Conservation (phyloP, 768 basidiomycete species). For the Hortiboletus flavorubellus region DNA sequence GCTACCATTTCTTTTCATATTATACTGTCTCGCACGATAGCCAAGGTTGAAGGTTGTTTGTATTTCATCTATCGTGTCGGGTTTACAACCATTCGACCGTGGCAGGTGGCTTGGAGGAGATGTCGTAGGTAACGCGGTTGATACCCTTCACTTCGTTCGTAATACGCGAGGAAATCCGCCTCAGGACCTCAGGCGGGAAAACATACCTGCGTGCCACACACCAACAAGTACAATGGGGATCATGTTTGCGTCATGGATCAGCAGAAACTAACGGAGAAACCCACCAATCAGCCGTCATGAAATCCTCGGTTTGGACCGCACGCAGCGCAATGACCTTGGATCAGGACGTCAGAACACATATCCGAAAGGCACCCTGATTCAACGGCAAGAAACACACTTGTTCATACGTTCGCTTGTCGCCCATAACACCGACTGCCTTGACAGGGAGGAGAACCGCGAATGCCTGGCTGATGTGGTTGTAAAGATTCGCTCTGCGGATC, state of each 20-base stretch:
- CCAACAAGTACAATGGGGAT: constrained; percentile 17
- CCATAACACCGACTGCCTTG: constrained; percentile 96
- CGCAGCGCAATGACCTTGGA: constrained; percentile 84
- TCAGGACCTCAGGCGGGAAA: constrained; percentile 89
- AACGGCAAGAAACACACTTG: constrained; percentile 49
- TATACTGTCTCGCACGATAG: neutral
- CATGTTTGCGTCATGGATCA: neutral
- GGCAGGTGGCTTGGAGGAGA: constrained; percentile 95
- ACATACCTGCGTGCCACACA: constrained; percentile 62
- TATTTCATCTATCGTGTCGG: no score
- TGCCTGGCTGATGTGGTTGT: constrained; percentile 92
- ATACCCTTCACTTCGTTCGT: constrained; percentile 98
- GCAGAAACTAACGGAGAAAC: constrained; percentile 15
- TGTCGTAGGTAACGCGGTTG: constrained; percentile 94
- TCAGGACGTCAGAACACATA: constrained; percentile 1
- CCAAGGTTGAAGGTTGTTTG: neutral
- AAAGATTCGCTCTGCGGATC: constrained; percentile 88
- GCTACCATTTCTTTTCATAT: neutral
- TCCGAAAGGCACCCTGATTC: neutral
- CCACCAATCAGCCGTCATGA: constrained; percentile 99
- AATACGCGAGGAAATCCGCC: constrained; percentile 91
- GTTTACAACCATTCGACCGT: constrained; percentile 46
- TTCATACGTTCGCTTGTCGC: constrained; percentile 94
- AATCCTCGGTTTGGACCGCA: constrained; percentile 97
- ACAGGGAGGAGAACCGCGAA: constrained; percentile 97